phyloP scores from a whole-genome alignment of 116 monocot genomes.

The Trichopus zeylanicus region DNA sequence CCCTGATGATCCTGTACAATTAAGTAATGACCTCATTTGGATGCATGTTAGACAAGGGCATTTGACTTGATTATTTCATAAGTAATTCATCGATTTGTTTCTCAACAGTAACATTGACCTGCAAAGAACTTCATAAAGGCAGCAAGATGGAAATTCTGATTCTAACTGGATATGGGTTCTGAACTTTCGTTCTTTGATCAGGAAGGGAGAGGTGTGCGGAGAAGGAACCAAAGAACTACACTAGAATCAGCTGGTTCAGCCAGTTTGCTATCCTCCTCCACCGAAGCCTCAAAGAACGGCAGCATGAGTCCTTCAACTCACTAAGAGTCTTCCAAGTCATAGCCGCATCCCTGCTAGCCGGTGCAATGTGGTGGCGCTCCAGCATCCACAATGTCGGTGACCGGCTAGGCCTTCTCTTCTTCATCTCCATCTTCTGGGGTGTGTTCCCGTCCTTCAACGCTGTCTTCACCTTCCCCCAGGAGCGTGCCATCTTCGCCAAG shows the following conservation, averaged over 20 bases:
- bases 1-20: slow-evolving; percentile 5
- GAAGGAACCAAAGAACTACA: slow-evolving; percentile 16
- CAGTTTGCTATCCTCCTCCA: slow-evolving; percentile 81
- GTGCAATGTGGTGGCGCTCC: slow-evolving; percentile 87
- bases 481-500: slow-evolving; percentile 58
- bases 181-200: background rate
- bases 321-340: slow-evolving; percentile 74
- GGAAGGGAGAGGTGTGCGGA: background rate
- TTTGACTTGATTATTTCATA: no score
- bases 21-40: no score
- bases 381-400: slow-evolving; percentile 47
- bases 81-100: no score
- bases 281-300: slow-evolving; percentile 73
- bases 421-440: slow-evolving; percentile 96
- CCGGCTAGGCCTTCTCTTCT: slow-evolving; percentile 92
- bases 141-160: no score
- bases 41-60: no score
- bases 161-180: no score
- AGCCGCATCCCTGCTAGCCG: slow-evolving; percentile 56
- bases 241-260: slow-evolving; percentile 52
- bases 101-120: no score
- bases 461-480: slow-evolving; percentile 87
- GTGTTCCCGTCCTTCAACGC: slow-evolving; percentile 87
- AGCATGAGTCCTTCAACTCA: slow-evolving; percentile 81
- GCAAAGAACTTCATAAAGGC: no score